Percentiles rank a stretch among this genome's conserved stretches.
Conservation (phyloP, 192 early-diverging fungal species). For the Rhizoclosmatium globosum region DNA sequence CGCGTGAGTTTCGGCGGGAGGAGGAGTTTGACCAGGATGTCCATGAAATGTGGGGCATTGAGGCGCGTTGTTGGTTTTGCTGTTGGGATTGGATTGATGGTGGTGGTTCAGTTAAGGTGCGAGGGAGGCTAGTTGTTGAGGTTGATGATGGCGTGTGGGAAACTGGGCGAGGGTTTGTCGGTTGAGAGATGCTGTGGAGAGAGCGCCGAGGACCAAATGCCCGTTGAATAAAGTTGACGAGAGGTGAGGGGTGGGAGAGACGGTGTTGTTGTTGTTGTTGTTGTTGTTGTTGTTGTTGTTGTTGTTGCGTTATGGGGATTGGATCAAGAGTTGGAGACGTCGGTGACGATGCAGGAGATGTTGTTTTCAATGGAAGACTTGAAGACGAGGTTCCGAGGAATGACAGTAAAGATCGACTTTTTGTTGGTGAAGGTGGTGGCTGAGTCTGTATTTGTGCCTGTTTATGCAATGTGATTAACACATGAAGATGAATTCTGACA, state of each 20-base stretch:
- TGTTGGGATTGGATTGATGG: neutral
- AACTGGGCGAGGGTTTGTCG: neutral
- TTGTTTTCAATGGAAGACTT: neutral
- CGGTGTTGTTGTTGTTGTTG: slow-evolving; percentile 30
- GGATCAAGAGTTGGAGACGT: slow-evolving; percentile 13
- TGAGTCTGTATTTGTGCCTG: too few relatives aligned
- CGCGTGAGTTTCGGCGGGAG: neutral
- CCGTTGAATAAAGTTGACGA: slow-evolving; percentile 69
- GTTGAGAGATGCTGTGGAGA: neutral
- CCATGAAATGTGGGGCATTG: slow-evolving; percentile 31
- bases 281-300: slow-evolving; percentile 12
- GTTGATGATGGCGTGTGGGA: neutral
- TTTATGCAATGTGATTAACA: too few relatives aligned
- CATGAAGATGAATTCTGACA: too few relatives aligned
- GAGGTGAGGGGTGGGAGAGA: slow-evolving; percentile 41
- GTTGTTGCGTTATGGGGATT: slow-evolving; percentile 35
- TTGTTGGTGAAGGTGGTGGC: neutral
- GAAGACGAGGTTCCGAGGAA: neutral
- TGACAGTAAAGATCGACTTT: neutral
- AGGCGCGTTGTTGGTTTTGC: slow-evolving; percentile 2
- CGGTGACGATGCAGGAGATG: neutral
- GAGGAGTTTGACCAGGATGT: slow-evolving; percentile 43
- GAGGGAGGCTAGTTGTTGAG: neutral
- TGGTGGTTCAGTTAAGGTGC: neutral
- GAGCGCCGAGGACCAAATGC: slow-evolving; percentile 59